phyloP scores from a whole-genome alignment of 1,139 yeast genomes.

The Magnusiomyces tetraspermus region DNA sequence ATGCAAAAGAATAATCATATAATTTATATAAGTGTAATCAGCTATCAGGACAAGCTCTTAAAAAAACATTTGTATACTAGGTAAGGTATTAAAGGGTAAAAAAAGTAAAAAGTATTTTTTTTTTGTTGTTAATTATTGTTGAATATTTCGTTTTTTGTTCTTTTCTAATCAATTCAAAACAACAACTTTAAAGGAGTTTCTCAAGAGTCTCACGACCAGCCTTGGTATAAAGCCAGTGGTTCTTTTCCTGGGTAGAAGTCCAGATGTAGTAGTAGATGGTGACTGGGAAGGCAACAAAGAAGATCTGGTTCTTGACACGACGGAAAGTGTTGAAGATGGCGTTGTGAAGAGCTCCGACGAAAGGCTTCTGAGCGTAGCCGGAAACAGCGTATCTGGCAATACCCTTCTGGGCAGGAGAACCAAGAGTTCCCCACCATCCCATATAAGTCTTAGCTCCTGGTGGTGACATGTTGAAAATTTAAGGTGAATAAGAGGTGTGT shows the following conservation, averaged over 20 bases:
- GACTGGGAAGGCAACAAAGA: conserved; percentile 72
- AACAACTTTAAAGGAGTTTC: conserved; percentile 13
- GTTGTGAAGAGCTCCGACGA: conserved; percentile 76
- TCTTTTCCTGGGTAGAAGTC: conserved; percentile 82
- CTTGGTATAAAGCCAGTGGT: conserved; percentile 92
- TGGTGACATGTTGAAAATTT: conserved; percentile 48
- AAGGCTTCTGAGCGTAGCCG: conserved; percentile 87
- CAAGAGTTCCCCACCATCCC: conserved; percentile 95
- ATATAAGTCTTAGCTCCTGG: conserved; percentile 70
- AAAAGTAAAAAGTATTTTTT: no score
- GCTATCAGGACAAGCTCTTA: no score
- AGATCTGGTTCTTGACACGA: conserved; percentile 80
- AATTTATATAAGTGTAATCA: no score
- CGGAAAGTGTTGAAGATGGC: conserved; percentile 91
- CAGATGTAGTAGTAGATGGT: conserved; percentile 77
- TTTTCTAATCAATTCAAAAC: background rate
- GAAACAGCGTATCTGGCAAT: conserved; percentile 62
- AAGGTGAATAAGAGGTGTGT: conserved; percentile 8
- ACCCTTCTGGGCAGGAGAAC: conserved; percentile 20
- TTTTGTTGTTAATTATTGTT: no score
- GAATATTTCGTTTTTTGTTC: no score
- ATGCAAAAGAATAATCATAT: no score
- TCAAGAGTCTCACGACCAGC: conserved; percentile 93
- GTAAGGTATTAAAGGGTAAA: no score
- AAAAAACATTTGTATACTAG: no score